Conservation (phyloP, 2,329 filamentous ascomycete species). For the Trichophaea hybrida region DNA sequence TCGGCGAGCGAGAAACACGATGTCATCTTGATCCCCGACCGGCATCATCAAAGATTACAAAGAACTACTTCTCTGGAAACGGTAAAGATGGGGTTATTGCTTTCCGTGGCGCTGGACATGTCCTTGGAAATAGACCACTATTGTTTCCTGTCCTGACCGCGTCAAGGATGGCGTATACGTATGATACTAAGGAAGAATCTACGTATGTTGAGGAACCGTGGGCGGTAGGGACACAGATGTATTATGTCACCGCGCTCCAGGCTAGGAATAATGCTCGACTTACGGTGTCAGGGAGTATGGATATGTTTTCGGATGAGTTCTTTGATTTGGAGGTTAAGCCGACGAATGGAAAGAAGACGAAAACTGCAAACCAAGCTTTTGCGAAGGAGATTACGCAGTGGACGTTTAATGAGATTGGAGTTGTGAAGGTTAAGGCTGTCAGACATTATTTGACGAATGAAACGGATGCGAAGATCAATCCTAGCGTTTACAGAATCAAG, state of each 20-base stretch:
- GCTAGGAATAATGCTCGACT: conserved; percentile 87
- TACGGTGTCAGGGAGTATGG: conserved; percentile 68
- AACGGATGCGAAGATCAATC: conserved; percentile 45
- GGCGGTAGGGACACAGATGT: conserved; percentile 68
- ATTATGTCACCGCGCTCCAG: conserved; percentile 73
- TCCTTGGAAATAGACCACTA: conserved; percentile 62
- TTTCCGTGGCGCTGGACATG: conserved; percentile 67
- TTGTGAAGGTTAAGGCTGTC: conserved; percentile 69
- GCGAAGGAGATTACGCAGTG: conserved; percentile 76
- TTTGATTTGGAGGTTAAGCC: conserved; percentile 62
- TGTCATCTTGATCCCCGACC: conserved; percentile 66
- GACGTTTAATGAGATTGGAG: conserved; percentile 88
- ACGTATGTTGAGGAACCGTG: conserved; percentile 46
- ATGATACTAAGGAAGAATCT: conserved; percentile 75
- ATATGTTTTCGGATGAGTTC: conserved; percentile 80
- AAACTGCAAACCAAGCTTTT: conserved; percentile 71
- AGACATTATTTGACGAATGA: conserved; percentile 46
- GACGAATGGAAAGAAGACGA: conserved; percentile 41
- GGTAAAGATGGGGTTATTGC: conserved; percentile 48
- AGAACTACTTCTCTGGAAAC: conserved; percentile 61
- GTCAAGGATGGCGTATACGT: conserved; percentile 74
- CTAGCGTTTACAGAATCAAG: conserved; percentile 85
- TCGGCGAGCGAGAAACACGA: conserved; percentile 65
- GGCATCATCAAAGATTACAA: conserved; percentile 50
- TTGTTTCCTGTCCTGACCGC: conserved; percentile 71